Conservation (phyloP, 176 grass and related monocot genomes). For the Oryza coarctata region DNA sequence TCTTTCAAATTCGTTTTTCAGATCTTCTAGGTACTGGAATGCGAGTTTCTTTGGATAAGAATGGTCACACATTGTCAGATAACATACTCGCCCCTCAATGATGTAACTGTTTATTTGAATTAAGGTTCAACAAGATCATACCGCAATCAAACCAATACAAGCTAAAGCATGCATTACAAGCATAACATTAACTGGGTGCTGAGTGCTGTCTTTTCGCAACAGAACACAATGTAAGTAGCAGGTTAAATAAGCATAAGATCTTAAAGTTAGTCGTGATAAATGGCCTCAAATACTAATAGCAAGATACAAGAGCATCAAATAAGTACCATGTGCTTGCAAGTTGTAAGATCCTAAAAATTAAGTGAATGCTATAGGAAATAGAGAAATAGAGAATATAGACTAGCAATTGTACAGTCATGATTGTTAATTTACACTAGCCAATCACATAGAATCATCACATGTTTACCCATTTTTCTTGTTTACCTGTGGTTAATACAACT, state of each 20-base stretch:
- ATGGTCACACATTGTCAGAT: constrained; percentile 97
- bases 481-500: not conserved
- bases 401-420: not conserved
- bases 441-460: not conserved
- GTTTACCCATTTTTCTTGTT: not conserved
- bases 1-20: constrained; percentile 96
- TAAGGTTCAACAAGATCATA: constrained; percentile 30
- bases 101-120: constrained; percentile 72
- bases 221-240: not conserved
- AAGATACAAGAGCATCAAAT: not conserved
- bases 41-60: constrained; percentile 99
- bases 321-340: not conserved
- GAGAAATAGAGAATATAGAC: not conserved
- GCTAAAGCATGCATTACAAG: not conserved
- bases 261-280: not conserved
- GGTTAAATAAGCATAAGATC: not conserved
- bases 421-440: not conserved
- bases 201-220: not conserved
- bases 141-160: constrained; percentile 1
- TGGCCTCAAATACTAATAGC: not conserved
- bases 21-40: constrained; percentile 96
- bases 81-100: constrained; percentile 91
- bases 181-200: not conserved
- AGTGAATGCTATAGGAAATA: not conserved
- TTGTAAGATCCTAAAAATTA: not conserved